Conservation (phyloP, 2,329 filamentous ascomycete species). For the Incumbomyces lentus region DNA sequence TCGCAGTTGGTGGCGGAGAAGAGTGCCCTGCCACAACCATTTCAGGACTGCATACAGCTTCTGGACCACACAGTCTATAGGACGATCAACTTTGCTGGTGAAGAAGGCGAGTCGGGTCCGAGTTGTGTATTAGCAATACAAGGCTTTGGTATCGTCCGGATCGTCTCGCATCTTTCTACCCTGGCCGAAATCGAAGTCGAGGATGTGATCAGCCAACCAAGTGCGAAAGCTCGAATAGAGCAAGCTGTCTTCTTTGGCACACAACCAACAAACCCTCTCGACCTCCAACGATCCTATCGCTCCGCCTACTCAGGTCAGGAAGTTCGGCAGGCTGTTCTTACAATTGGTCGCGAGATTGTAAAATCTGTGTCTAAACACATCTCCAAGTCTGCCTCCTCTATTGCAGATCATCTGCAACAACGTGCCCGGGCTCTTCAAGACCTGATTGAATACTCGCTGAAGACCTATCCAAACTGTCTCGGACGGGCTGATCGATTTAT, state of each 20-base stretch:
- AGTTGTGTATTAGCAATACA: constrained; percentile 46
- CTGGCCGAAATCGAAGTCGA: constrained; percentile 38
- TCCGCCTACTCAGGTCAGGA: constrained; percentile 59
- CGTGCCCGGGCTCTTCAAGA: constrained; percentile 64
- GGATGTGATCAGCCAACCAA: constrained; percentile 42
- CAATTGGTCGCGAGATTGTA: constrained; percentile 72
- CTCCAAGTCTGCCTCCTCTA: constrained; percentile 58
- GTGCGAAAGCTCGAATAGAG: constrained; percentile 79
- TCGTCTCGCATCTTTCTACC: constrained; percentile 25
- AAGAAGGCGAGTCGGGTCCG: constrained; percentile 33
- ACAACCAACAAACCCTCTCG: constrained; percentile 73
- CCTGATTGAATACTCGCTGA: constrained; percentile 60
- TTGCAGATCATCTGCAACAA: constrained; percentile 69
- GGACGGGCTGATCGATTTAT: constrained; percentile 63
- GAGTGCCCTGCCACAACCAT: constrained; percentile 53
- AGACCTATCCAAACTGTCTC: constrained; percentile 53
- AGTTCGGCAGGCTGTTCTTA: constrained; percentile 63
- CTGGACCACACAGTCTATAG: constrained; percentile 42
- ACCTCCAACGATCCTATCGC: constrained; percentile 60
- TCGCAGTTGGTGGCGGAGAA: constrained; percentile 63
- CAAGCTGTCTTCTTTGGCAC: constrained; percentile 90
- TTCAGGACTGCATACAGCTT: constrained; percentile 81
- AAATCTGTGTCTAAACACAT: constrained; percentile 67
- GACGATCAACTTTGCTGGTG: constrained; percentile 41
- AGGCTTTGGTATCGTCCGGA: constrained; percentile 47